Evolutionary conservation across 2,329 filamentous ascomycete species (phyloP).

Genomic region (Cladosporium colombiae): DNA sequence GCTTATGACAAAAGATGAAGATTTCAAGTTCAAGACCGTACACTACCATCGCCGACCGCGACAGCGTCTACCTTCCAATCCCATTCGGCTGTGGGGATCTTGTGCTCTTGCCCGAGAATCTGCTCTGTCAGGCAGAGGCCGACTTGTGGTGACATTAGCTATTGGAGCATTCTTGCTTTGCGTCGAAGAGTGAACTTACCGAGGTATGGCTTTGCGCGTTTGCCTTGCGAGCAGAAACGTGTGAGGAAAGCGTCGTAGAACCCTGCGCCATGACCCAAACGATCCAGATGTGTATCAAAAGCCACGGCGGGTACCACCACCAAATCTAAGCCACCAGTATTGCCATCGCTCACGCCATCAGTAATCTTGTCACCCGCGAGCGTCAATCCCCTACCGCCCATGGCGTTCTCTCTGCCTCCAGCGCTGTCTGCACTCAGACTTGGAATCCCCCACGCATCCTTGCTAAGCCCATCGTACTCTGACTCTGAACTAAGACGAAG

Average conservation of each 20-base stretch:
- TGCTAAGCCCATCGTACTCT: conserved; percentile 75
- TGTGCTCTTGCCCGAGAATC: conserved; percentile 64
- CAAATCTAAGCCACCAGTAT: conserved; percentile 65
- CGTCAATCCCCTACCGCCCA: conserved; percentile 61
- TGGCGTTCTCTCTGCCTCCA: conserved; percentile 67
- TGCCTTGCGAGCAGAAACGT: conserved; percentile 58
- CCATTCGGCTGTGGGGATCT: conserved; percentile 71
- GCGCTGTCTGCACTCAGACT: conserved; percentile 70
- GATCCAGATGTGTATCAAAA: conserved; percentile 73
- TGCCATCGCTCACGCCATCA: conserved; percentile 25
- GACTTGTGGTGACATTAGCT: conserved; percentile 46
- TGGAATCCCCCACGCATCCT: conserved; percentile 94
- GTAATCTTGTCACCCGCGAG: conserved; percentile 33
- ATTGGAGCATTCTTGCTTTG: not conserved
- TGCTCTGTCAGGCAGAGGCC: conserved; percentile 87
- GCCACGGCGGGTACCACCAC: conserved; percentile 91
- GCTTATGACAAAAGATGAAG: conserved; percentile 18
- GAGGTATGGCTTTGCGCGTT: conserved; percentile 56
- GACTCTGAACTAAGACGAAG: conserved; percentile 69
- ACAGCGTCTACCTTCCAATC: conserved; percentile 77
- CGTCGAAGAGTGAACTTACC: conserved; percentile 46
- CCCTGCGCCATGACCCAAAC: conserved; percentile 90
- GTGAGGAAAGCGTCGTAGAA: conserved; percentile 95
- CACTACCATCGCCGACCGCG: conserved; percentile 35
- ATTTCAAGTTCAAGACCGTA: conserved; percentile 57